Percentiles rank a stretch among this genome's conserved stretches.
Evolutionary conservation across 805 yeast genomes (phyloP).

Genomic region (Ogataea allantospora): DNA sequence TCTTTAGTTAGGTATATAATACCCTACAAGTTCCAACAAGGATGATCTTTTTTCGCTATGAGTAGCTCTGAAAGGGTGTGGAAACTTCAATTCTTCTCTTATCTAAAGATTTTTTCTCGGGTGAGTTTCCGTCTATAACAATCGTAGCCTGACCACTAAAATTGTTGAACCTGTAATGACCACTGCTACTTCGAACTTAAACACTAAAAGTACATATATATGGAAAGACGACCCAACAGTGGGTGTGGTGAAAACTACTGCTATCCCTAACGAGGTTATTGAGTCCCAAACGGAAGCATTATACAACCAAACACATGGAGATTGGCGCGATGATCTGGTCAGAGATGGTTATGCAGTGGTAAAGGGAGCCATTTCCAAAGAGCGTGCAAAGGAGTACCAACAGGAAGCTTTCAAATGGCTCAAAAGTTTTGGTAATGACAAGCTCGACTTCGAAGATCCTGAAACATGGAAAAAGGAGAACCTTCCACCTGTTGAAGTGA

Average conservation of each 20-base stretch:
- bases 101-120: no score
- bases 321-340: constrained; percentile 2
- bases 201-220: background rate
- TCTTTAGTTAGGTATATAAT: no score
- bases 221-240: background rate
- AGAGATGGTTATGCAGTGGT: constrained; percentile 1
- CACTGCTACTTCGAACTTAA: background rate
- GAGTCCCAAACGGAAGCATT: background rate
- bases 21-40: no score
- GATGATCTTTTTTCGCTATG: no score
- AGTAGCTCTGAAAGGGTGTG: no score
- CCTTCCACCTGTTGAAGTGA: constrained; percentile 24
- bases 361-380: background rate
- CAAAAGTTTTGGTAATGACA: constrained; percentile 17
- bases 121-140: no score
- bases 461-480: constrained; percentile 31
- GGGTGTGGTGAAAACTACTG: background rate
- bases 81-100: no score
- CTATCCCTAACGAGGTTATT: constrained; percentile 1
- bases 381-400: constrained; percentile 1
- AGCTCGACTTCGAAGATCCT: constrained; percentile 26
- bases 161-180: no score
- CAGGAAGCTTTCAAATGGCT: constrained; percentile 17
- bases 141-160: no score
- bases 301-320: background rate